Base-by-base conservation (phyloP, 2,329 filamentous ascomycete genomes). In the Paraphoma chrysanthemicola region DNA sequence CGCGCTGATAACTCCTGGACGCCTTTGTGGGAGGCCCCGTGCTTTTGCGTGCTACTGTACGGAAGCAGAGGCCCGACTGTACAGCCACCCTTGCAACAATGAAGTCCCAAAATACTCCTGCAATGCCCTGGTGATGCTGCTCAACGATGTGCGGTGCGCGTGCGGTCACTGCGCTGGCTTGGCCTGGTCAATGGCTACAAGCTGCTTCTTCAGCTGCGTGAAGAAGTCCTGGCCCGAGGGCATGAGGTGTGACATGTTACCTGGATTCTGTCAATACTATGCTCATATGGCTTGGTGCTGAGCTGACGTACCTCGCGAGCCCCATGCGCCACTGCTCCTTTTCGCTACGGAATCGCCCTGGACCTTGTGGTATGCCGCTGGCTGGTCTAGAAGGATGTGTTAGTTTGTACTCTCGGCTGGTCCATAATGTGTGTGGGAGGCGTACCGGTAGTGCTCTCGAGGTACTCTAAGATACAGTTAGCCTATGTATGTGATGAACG, bases 181-280 rank as follows among this genome's bases (percentile, higher is more conserved):
- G 60, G 49, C 64, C 54, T 77, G 73, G 57, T 80, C 77, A 48
- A 80, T 64, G 31, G 63, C 70, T 9, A 69, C 71, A 23, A 81
- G 67, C 67, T 81, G 78, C 76, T 81, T 81, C 62, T 77, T 77
- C 46, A 82, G 72, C 54, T 79, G 76, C 17, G 71, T 73, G 65
- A 80, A 79, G 69, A 82, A 81, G 57, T 78, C 73, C 60, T 80
- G 77, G 30, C 77, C 76, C 36, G 72, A 78, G 14, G 79, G 78
- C 78, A 80, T 80, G n/a, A 74, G 65, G 57, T 78, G 72, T 31
- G 71, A 63, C 67, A 73, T 74, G 54, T 68, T 73, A 48, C 73
- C 74, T 77, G 63, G 36, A 46, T 31, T 14, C 28, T 46, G 63
- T 72, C 57, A 70, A 48, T 53, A 11, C 38, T 29, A n/a, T n/a